Percentiles rank a stretch among this genome's conserved stretches.
Conservation (phyloP, 768 basidiomycete genomes). For the Hygrocybe coccinea region DNA sequence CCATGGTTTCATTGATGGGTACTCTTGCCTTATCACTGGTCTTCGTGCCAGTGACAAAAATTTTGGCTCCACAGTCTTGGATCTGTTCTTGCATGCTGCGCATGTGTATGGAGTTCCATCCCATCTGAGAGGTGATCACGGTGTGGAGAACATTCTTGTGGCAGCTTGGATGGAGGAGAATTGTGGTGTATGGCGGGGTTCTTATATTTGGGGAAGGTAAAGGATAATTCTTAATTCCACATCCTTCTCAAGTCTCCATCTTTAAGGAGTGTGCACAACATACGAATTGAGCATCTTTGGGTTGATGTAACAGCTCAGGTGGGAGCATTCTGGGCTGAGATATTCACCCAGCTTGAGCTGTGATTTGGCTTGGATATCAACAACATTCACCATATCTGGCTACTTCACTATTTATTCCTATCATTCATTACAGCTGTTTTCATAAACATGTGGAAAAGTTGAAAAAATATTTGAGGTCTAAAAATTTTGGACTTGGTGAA, state of each 20-base stretch:
- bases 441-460: too few relatives aligned
- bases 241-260: neutral
- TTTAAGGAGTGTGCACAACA: slow-evolving; percentile 35
- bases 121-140: slow-evolving; percentile 35
- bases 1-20: slow-evolving; percentile 34
- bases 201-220: slow-evolving; percentile 35
- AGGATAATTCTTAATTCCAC: neutral
- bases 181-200: slow-evolving; percentile 9
- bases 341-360: slow-evolving; percentile 29
- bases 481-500: too few relatives aligned
- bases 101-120: slow-evolving; percentile 26
- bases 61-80: slow-evolving; percentile 31
- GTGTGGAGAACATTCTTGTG: slow-evolving; percentile 34
- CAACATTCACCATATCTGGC: slow-evolving; percentile 32
- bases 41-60: slow-evolving; percentile 38
- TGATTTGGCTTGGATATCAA: slow-evolving; percentile 27
- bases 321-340: slow-evolving; percentile 29
- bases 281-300: slow-evolving; percentile 37
- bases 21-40: slow-evolving; percentile 26
- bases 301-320: slow-evolving; percentile 31
- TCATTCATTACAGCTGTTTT: too few relatives aligned
- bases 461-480: too few relatives aligned
- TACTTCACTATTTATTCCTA: slow-evolving; percentile 35
- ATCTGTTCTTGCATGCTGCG: slow-evolving; percentile 25
- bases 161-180: slow-evolving; percentile 27